Evolutionary conservation across 352 stramenopile species (phyloP).

Genomic region (Halophytophthora polymorphica): DNA sequence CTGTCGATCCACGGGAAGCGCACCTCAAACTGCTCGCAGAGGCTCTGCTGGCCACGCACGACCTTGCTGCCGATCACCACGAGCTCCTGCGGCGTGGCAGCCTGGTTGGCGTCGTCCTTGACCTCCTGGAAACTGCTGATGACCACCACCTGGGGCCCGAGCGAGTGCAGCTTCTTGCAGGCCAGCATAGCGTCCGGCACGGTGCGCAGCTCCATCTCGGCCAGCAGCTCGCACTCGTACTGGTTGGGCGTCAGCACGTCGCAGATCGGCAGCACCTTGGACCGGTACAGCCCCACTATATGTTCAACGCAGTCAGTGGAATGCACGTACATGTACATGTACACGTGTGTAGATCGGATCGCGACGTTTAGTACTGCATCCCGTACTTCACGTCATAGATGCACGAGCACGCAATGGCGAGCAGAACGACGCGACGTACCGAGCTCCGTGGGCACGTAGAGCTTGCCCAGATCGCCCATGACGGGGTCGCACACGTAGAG

Average conservation of each 20-base stretch:
- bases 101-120: slow-evolving; percentile 11
- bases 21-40: slow-evolving; percentile 76
- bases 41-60: slow-evolving; percentile 7
- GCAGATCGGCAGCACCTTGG: slow-evolving; percentile 73
- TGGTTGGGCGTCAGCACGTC: slow-evolving; percentile 86
- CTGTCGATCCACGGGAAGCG: slow-evolving; percentile 74
- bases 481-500: slow-evolving; percentile 86
- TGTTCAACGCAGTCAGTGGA: background rate
- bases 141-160: slow-evolving; percentile 73
- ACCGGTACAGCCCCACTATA: slow-evolving; percentile 77
- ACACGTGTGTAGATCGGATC: too few relatives aligned
- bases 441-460: slow-evolving; percentile 80
- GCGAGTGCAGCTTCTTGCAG: slow-evolving; percentile 73
- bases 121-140: slow-evolving; percentile 78
- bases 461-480: slow-evolving; percentile 73
- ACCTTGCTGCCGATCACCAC: slow-evolving; percentile 70
- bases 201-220: slow-evolving; percentile 59
- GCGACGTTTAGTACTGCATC: too few relatives aligned
- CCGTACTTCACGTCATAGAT: background rate
- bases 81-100: slow-evolving; percentile 32
- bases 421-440: slow-evolving; percentile 28
- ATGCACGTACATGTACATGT: too few relatives aligned
- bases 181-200: slow-evolving; percentile 62
- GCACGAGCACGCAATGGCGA: too few relatives aligned
- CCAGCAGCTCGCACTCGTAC: slow-evolving; percentile 82